phyloP scores from a whole-genome alignment of 805 yeast species.

The Candida ficus region DNA sequence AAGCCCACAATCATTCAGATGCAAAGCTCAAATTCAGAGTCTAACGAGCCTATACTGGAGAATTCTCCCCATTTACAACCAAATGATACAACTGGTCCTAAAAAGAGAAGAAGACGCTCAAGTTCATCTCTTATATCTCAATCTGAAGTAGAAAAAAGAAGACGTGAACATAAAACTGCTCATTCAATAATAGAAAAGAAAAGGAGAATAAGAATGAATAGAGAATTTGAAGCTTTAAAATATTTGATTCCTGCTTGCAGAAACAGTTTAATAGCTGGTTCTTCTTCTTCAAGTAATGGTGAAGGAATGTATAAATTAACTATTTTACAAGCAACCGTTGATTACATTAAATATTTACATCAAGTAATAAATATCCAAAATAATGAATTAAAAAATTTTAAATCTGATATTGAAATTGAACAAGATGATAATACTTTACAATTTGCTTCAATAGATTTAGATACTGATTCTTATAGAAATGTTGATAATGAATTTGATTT shows the following conservation, averaged over 20 bases:
- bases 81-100: conserved; percentile 9
- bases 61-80: conserved; percentile 3
- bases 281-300: conserved; percentile 16
- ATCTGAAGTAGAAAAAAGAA: conserved; percentile 33
- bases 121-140: conserved; percentile 22
- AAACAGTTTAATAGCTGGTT: conserved; percentile 21
- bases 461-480: conserved; percentile 55
- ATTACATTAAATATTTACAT: conserved; percentile 69
- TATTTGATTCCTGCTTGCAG: conserved; percentile 77
- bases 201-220: conserved; percentile 70
- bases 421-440: conserved; percentile 33
- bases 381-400: conserved; percentile 31
- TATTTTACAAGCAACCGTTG: conserved; percentile 77
- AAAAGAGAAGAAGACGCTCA: conserved; percentile 23
- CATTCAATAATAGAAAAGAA: conserved; percentile 80
- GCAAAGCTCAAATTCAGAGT: conserved; percentile 20
- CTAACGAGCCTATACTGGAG: not conserved
- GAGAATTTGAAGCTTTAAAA: conserved; percentile 79
- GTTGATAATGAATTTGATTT: conserved; percentile 54
- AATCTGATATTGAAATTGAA: conserved; percentile 10
- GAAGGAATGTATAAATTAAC: conserved; percentile 79
- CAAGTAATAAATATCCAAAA: conserved; percentile 48
- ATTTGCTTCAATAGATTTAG: conserved; percentile 51
- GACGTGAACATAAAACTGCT: conserved; percentile 46
- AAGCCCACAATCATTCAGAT: conserved; percentile 43